These are phyloP conservation scores for Cytospora paraplurivora DNA, from an alignment of 2,329 filamentous ascomycete species.

Conservation along the genomic window DNA sequence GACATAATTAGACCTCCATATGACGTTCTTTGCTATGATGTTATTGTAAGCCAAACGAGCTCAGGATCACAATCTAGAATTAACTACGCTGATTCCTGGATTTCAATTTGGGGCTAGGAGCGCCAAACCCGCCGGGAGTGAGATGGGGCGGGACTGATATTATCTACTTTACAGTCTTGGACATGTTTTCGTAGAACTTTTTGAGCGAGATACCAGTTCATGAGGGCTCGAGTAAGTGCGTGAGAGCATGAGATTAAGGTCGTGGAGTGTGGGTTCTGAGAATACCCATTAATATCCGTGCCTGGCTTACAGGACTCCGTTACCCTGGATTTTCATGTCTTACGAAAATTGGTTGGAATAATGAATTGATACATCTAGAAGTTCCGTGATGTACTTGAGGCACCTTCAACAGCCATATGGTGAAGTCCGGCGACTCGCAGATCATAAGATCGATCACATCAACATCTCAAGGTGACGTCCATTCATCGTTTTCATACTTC, in stretches of 20 bases:
- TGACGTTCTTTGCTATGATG: conserved; percentile 52
- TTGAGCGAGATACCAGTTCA: conserved; percentile 46
- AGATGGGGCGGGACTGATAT: conserved; percentile 37
- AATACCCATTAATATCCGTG: conserved; percentile 50
- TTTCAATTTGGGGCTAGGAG: conserved; percentile 38
- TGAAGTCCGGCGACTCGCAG: no score
- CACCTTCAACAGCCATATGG: no score
- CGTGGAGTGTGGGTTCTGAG: conserved; percentile 52
- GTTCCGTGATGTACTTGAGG: neutral
- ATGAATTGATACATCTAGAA: conserved; percentile 19
- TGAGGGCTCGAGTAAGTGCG: conserved; percentile 46
- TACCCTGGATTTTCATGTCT: conserved; percentile 52
- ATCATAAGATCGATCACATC: no score
- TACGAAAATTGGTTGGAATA: conserved; percentile 41
- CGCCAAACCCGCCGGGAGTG: conserved; percentile 30
- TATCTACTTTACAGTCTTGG: conserved; percentile 41
- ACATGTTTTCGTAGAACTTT: conserved; percentile 42
- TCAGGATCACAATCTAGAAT: conserved; percentile 54
- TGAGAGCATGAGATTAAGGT: conserved; percentile 44
- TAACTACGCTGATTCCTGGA: conserved; percentile 52
- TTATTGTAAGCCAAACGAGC: conserved; percentile 48
- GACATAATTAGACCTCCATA: conserved; percentile 48
- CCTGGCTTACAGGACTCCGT: conserved; percentile 48
- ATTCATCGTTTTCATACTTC: no score
- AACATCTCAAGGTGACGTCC: no score